Percentiles rank a stretch among this genome's conserved stretches.
phyloP scores from a whole-genome alignment of 2,329 filamentous ascomycete genomes.

The Verticillium alfalfae region DNA sequence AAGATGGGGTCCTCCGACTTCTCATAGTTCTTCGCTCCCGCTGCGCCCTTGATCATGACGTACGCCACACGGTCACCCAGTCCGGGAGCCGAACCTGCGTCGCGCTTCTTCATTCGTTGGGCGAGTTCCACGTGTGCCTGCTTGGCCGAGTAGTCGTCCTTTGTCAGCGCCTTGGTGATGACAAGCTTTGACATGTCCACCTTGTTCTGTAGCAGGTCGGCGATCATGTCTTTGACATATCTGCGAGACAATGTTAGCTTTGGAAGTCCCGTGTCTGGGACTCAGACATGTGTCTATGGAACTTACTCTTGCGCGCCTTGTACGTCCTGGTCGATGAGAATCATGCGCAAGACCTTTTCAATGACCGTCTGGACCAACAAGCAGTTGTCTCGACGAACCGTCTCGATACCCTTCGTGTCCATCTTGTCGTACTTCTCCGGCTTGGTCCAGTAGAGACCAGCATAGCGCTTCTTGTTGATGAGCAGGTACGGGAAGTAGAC shows the following conservation, averaged over 20 bases:
- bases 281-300: background rate
- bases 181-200: constrained; percentile 99
- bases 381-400: constrained; percentile 94
- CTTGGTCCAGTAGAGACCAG: constrained; percentile 95
- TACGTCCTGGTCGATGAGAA: constrained; percentile 88
- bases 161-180: constrained; percentile 94
- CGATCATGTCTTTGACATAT: constrained; percentile 94
- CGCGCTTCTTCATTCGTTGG: constrained; percentile 93
- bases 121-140: constrained; percentile 96
- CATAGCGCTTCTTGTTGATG: constrained; percentile 99
- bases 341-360: constrained; percentile 91
- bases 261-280: constrained; percentile 6
- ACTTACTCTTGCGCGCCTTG: constrained; percentile 88
- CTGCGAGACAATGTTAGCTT: constrained; percentile 44
- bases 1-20: constrained; percentile 96
- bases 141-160: constrained; percentile 82
- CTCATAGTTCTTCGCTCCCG: constrained; percentile 91
- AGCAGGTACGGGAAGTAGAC: constrained; percentile 96
- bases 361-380: constrained; percentile 94
- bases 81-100: constrained; percentile 86
- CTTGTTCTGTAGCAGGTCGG: constrained; percentile 93
- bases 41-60: constrained; percentile 90
- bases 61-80: constrained; percentile 96
- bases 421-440: constrained; percentile 97
- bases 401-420: constrained; percentile 99